These are phyloP conservation scores for Biancaea sappan DNA, from an alignment of 306 rosid genomes.

Conservation along the genomic window DNA sequence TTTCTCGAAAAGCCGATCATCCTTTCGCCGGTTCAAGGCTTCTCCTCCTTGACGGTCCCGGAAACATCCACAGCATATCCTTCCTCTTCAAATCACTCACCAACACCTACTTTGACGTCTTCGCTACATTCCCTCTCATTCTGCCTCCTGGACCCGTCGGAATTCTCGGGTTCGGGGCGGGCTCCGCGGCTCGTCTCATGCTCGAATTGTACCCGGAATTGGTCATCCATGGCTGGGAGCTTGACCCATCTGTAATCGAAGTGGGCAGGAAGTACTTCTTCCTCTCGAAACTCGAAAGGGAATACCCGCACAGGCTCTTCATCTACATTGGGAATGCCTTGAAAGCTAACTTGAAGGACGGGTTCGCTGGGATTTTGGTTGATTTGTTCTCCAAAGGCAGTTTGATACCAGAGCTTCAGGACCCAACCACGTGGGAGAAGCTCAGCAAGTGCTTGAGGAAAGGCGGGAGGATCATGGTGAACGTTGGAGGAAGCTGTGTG, in stretches of 20 bases:
- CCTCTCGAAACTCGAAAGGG: slow-evolving; percentile 58
- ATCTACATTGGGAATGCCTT: slow-evolving; percentile 70
- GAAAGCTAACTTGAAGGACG: slow-evolving; percentile 54
- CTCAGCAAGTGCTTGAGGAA: slow-evolving; percentile 61
- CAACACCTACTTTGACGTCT: slow-evolving; percentile 79
- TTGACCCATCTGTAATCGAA: slow-evolving; percentile 76
- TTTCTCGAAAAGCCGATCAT: slow-evolving; percentile 76
- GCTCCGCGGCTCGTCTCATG: slow-evolving; percentile 65
- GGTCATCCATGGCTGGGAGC: slow-evolving; percentile 83
- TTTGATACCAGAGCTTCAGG: slow-evolving; percentile 83
- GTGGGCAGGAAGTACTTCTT: slow-evolving; percentile 78
- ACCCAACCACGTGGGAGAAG: slow-evolving; percentile 65
- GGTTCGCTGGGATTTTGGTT: slow-evolving; percentile 82
- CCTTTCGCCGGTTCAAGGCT: slow-evolving; percentile 88
- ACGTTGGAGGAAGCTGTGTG: slow-evolving; percentile 94
- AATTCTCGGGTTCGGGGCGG: slow-evolving; percentile 88
- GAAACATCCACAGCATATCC: slow-evolving; percentile 92
- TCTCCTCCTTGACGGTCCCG: slow-evolving; percentile 87
- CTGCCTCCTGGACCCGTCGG: slow-evolving; percentile 79
- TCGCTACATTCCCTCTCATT: slow-evolving; percentile 79
- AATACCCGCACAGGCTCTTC: slow-evolving; percentile 50
- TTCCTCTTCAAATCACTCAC: slow-evolving; percentile 67
- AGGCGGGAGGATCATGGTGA: slow-evolving; percentile 91
- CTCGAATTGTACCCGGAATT: slow-evolving; percentile 61
- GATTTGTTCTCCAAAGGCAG: slow-evolving; percentile 73